Evolutionary conservation across 345 rosid species (phyloP), one percentile per base, ranked within the genome.

Genomic region (Eucalyptus brandiana): DNA sequence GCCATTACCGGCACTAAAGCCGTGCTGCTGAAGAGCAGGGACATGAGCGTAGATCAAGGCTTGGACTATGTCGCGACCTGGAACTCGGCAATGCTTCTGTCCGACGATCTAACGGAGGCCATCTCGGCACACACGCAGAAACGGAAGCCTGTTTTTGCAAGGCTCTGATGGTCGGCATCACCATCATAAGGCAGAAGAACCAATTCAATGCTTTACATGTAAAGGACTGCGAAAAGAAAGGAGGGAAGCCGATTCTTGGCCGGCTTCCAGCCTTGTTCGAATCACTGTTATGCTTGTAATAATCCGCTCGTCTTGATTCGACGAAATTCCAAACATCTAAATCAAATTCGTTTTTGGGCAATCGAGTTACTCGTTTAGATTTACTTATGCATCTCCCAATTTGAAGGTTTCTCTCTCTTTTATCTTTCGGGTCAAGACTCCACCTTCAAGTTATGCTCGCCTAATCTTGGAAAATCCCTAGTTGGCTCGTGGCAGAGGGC

Each of bases 51-150:
- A 58, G 99, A 95, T 15, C 98, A 97, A 93, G 99, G 98, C 4
- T 91, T 97, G 92, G 99, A 97, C 90, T 97, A 96, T 15, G 95
- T 95, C 3, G 97, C 98, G 0, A 95, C 98, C 87, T 97, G 99
- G 98, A 97, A 96, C 92, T 94, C 97, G 3, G 93, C 94, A 12
- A 94, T 96, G 98, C 95, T 97, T 67, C 40, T 95, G 67, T 97
- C 99, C 1, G 89, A 94, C 30, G 98, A 97, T 92, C 92, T 95
- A 30, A 90, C 32, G 8, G 96, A 97, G 89, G 98, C 98, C 6
- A 62, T 95, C 15, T 91, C 94, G 11, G 96, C 99, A 7, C 91
- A 91, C 18, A 26, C 83, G 69, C 93, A 93, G 92, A 97, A 95
- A 91, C 87, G 93, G 87, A 93, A 92, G 81, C 94, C 99, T 47